Percentiles rank a stretch among this genome's conserved stretches.
These are phyloP conservation scores for Penicillium parvum DNA, from an alignment of 495 filamentous ascomycete species.

Conservation along the genomic window DNA sequence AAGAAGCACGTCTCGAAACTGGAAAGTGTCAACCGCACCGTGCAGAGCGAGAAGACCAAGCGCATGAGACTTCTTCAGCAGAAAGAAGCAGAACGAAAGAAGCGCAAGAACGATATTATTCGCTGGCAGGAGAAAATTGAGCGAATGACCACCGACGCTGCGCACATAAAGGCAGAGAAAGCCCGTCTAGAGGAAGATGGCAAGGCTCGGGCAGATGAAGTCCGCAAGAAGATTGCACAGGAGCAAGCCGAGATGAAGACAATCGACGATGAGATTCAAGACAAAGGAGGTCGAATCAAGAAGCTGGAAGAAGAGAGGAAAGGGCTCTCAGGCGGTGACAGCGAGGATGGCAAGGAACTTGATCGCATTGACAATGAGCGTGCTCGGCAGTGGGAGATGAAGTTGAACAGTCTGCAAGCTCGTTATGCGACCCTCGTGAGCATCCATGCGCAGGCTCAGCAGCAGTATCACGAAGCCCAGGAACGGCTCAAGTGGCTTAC, in stretches of 20 bases:
- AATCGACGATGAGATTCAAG: slow-evolving; percentile 60
- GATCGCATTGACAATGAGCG: slow-evolving; percentile 53
- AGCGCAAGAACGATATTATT: slow-evolving; percentile 54
- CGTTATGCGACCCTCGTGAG: slow-evolving; percentile 49
- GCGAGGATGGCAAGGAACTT: slow-evolving; percentile 46
- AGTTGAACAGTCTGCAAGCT: slow-evolving; percentile 43
- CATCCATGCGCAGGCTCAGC: slow-evolving; percentile 45
- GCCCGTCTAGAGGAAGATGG: slow-evolving; percentile 39
- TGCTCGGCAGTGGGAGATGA: slow-evolving; percentile 53
- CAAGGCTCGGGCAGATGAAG: slow-evolving; percentile 42
- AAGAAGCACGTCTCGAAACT: slow-evolving; percentile 64
- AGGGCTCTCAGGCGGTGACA: slow-evolving; percentile 42
- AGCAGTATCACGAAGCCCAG: slow-evolving; percentile 50
- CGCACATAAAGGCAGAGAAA: slow-evolving; percentile 46
- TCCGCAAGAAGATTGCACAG: slow-evolving; percentile 48
- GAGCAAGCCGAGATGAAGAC: slow-evolving; percentile 50
- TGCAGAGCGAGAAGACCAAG: slow-evolving; percentile 71
- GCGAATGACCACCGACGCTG: slow-evolving; percentile 45
- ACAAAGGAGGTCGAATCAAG: slow-evolving; percentile 58
- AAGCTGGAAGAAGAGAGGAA: slow-evolving; percentile 56
- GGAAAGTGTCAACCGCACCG: slow-evolving; percentile 77
- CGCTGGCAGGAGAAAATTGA: slow-evolving; percentile 54
- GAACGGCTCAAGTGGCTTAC: slow-evolving; percentile 49
- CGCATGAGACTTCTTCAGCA: slow-evolving; percentile 65
- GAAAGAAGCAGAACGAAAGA: slow-evolving; percentile 58